phyloP scores from a whole-genome alignment of 192 early-diverging fungal species.

The Linnemannia hyalina region DNA sequence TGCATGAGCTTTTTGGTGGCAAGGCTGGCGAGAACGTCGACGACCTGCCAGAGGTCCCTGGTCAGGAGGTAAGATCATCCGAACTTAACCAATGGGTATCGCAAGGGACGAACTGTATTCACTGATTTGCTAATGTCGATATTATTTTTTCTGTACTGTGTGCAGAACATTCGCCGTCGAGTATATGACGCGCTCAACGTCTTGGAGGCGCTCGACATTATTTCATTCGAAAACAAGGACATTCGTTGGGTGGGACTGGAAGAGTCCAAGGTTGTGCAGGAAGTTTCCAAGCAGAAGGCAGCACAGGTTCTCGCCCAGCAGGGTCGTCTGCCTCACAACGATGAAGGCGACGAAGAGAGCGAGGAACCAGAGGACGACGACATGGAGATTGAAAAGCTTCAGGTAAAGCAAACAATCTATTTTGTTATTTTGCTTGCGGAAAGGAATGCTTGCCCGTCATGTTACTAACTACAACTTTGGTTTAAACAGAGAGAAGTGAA shows the following conservation, averaged over 20 bases:
- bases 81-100: neutral
- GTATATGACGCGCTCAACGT: constrained; percentile 83
- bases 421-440: too few species aligned
- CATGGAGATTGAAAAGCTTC: constrained; percentile 43
- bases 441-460: neutral
- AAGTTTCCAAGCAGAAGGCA: constrained; percentile 8
- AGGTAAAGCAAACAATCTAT: constrained; percentile 20
- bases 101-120: too few species aligned
- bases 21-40: constrained; percentile 14
- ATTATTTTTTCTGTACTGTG: too few species aligned
- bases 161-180: constrained; percentile 74
- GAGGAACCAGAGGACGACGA: constrained; percentile 52
- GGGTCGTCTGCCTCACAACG: neutral
- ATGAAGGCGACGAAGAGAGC: constrained; percentile 40
- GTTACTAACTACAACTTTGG: neutral
- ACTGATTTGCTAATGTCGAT: neutral
- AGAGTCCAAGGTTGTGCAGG: constrained; percentile 40
- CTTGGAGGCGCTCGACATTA: constrained; percentile 73
- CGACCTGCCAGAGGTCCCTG: neutral
- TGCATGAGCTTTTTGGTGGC: constrained; percentile 32
- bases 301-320: neutral
- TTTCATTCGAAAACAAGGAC: constrained; percentile 71
- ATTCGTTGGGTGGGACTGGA: constrained; percentile 75
- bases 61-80: constrained; percentile 27
- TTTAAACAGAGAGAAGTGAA: constrained; percentile 29